These are phyloP conservation scores for Cucurbita moschata DNA, from an alignment of 306 rosid genomes.

Conservation along the genomic window DNA sequence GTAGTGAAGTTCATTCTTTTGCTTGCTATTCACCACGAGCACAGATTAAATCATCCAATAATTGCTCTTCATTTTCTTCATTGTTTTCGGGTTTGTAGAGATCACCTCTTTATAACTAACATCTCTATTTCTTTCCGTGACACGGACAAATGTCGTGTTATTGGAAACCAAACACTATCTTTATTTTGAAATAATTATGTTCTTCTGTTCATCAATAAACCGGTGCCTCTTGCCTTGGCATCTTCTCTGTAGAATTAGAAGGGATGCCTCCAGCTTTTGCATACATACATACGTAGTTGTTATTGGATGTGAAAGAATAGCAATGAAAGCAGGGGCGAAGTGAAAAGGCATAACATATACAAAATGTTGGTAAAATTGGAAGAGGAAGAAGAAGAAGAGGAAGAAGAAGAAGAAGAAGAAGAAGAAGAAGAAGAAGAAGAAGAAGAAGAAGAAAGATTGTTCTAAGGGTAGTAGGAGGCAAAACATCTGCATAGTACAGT, in stretches of 20 bases:
- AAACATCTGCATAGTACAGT: neutral
- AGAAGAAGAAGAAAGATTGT: conserved; percentile 4
- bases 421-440: neutral
- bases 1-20: neutral
- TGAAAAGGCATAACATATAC: neutral
- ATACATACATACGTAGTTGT: neutral
- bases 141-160: neutral
- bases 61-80: conserved; percentile 2
- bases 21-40: neutral
- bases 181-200: neutral
- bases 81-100: neutral
- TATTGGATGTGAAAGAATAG: neutral
- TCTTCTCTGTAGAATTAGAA: neutral
- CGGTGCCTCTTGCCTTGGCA: neutral
- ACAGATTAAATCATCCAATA: conserved; percentile 2
- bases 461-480: neutral
- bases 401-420: conserved; percentile 7
- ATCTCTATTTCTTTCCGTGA: neutral
- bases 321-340: neutral
- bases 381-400: neutral
- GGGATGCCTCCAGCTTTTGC: neutral
- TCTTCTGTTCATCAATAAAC: neutral
- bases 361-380: conserved; percentile 12
- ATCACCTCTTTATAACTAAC: neutral
- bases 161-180: neutral